A percentile compares a stretch with the other conserved stretches of the same genome.
Evolutionary conservation across 2,329 filamentous ascomycete species (phyloP).

Genomic region (Orbilia blumenaviensis): DNA sequence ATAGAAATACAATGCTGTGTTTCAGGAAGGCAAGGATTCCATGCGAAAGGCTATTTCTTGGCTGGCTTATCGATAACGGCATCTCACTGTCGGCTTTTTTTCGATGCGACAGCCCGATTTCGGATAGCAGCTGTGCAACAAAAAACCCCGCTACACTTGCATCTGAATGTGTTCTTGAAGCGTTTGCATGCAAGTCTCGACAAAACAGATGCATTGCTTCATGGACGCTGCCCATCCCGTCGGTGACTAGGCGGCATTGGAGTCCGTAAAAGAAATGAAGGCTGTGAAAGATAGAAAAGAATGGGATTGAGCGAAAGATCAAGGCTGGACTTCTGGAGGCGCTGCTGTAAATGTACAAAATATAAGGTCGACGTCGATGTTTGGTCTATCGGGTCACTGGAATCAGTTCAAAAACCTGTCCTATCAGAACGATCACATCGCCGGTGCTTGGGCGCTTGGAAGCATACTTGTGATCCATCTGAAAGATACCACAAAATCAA

Average conservation of each 20-base stretch:
- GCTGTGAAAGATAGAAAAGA: slow-evolving; percentile 67
- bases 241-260: slow-evolving; percentile 80
- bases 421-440: slow-evolving; percentile 62
- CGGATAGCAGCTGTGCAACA: slow-evolving; percentile 5
- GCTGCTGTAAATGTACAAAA: slow-evolving; percentile 59
- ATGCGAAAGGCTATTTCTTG: neutral
- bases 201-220: slow-evolving; percentile 80
- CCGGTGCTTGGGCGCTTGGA: slow-evolving; percentile 76
- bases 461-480: slow-evolving; percentile 74
- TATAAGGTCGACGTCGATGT: neutral
- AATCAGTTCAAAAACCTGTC: neutral
- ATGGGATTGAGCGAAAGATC: slow-evolving; percentile 68
- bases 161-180: slow-evolving; percentile 75
- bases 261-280: slow-evolving; percentile 70
- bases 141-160: slow-evolving; percentile 75
- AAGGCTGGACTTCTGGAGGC: slow-evolving; percentile 62
- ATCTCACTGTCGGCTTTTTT: slow-evolving; percentile 5
- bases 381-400: neutral
- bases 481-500: neutral
- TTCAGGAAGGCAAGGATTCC: slow-evolving; percentile 47
- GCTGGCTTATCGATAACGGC: slow-evolving; percentile 12
- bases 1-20: slow-evolving; percentile 1
- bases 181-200: slow-evolving; percentile 75
- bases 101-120: slow-evolving; percentile 12
- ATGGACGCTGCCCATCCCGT: slow-evolving; percentile 87